Base-by-base conservation (phyloP, 768 basidiomycete genomes). In the Phylloporus arenicola region DNA sequence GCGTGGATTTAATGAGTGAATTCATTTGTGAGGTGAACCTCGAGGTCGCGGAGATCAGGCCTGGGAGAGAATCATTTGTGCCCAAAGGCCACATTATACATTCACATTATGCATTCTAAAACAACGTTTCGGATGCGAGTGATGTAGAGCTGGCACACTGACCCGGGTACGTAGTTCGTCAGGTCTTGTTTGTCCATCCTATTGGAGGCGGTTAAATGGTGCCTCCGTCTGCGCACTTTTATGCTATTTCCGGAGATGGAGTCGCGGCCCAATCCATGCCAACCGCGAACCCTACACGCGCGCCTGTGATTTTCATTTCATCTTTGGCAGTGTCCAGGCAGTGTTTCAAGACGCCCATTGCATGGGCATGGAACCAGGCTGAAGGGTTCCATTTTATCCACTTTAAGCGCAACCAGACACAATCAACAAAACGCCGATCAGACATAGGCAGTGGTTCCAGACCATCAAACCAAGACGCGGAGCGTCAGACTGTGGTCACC, bases 371-470 rank as follows among this genome's bases (percentile, higher is more conserved):
- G 6, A 37, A 37, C 35, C 35, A 37, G 16, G 40, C 24, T 20
- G 24, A 20, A 22, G 24, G 22, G 16, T 42, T 42, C 24, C 24
- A 27, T 42, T 29, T 29, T 29, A 29, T 29, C 27, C 27, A 29
- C 9, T 29, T 40, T 22, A 40, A 13, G 34, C 20, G 25, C 24
- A 35, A 47, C 14, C 10, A 9, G 41, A 24, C 43, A 35, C n/a
- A 35, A 47, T 29, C 6, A 37, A 24, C 46, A 39, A 20, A 43
- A 54, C 35, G 39, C 45, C 48, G 60, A 59, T 59, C 57, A 47
- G 7, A 35, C n/a, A 1, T 34, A 13, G 48, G 30, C 40, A 43
- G 24, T n/a, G 24, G 14, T 30, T 50, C 45, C 13, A 46, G 41
- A 8, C 35, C 33, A 9, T 34, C 13, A 14, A 20, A n/a, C 16